A percentile compares a stretch with the other conserved stretches of the same genome.
Conservation (phyloP, 2,329 filamentous ascomycete genomes). For the Sporothrix variecibatus region DNA sequence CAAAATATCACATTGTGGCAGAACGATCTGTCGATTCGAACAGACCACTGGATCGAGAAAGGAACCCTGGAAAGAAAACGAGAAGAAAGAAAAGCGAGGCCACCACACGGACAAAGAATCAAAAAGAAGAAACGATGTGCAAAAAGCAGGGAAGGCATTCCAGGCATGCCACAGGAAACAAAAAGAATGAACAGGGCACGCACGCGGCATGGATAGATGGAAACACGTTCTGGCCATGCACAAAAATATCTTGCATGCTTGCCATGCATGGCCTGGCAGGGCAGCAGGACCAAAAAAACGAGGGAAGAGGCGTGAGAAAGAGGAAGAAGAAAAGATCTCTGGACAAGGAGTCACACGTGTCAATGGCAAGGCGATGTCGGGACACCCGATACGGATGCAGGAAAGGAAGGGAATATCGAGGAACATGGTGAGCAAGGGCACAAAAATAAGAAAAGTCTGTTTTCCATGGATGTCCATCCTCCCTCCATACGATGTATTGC, state of each 20-base stretch:
- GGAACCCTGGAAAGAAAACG: not conserved
- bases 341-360: not conserved
- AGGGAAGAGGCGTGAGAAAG: not conserved
- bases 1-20: not conserved
- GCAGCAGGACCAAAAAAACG: not conserved
- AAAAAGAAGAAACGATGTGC: constrained; percentile 13
- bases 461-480: not conserved
- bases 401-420: not conserved
- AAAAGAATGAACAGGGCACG: not conserved
- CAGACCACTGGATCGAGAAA: not conserved
- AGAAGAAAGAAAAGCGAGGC: not conserved
- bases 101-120: not conserved
- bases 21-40: not conserved
- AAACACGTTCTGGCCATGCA: not conserved
- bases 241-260: not conserved
- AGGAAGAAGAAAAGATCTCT: not conserved
- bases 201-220: not conserved
- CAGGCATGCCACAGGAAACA: not conserved
- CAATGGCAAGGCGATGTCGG: not conserved
- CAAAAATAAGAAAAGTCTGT: not conserved
- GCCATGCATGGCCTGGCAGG: not conserved
- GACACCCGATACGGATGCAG: not conserved
- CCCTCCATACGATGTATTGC: not conserved
- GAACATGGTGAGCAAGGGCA: not conserved
- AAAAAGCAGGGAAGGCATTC: not conserved